Evolutionary conservation across 768 basidiomycete species (phyloP).

Genomic region (Lactarius sp.): DNA sequence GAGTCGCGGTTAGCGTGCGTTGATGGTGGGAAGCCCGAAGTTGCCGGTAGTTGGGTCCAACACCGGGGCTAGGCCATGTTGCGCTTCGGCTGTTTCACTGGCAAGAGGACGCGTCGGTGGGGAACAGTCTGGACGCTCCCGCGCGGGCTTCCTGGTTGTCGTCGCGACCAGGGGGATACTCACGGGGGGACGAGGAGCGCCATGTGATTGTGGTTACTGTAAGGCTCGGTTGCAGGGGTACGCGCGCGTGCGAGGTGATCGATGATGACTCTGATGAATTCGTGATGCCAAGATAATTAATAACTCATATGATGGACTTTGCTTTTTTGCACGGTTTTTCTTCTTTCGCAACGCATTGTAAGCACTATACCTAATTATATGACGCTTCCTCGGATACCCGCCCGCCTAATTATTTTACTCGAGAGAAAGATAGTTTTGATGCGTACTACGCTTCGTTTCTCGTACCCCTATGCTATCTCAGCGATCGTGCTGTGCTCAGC

Average conservation of each 20-base stretch:
- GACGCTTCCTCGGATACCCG: not conserved
- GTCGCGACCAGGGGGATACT: not conserved
- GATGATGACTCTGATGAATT: not conserved
- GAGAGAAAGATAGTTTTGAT: not conserved
- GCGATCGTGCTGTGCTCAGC: too few species aligned
- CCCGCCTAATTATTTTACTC: not conserved
- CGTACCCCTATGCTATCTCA: too few species aligned
- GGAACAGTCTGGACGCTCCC: not conserved
- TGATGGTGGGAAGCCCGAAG: not conserved
- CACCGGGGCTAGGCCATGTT: not conserved
- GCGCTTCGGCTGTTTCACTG: not conserved
- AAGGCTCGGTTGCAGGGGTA: not conserved
- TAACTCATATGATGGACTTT: too few species aligned
- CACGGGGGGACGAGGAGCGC: not conserved
- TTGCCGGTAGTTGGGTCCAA: not conserved
- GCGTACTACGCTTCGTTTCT: not conserved
- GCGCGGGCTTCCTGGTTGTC: not conserved
- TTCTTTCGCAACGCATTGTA: not conserved
- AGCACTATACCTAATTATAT: not conserved
- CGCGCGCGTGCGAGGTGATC: conserved; percentile 1
- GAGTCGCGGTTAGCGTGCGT: too few species aligned
- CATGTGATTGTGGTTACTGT: not conserved
- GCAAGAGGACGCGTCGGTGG: not conserved
- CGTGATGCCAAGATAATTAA: not conserved
- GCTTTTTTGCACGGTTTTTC: not conserved